Base-by-base conservation (phyloP, 371 early-diverging fungal genomes). In the Saksenaea vasiformis region DNA sequence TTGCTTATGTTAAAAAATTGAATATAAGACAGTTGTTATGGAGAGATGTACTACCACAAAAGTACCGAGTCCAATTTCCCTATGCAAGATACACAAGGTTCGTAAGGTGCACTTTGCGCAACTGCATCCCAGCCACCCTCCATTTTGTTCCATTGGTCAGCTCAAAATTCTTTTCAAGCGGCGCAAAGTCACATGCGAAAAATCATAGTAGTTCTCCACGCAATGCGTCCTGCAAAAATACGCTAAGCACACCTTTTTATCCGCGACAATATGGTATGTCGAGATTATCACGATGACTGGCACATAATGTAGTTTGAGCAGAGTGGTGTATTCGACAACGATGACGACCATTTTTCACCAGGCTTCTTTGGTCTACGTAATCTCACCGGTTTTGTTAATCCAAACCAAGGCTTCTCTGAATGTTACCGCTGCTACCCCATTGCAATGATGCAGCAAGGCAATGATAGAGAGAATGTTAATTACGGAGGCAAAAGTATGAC, bases 401-500 rank as follows among this genome's bases (percentile, higher is more conserved):
- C 80, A 15, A 79, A 82, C 47, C 61, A 78, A 69, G 73, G 69
- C 0, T 89, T 89, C 58, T 72, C 73, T 19, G 91, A 90, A 63
- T 84, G 77, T 58, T 92, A 87, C 67, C 87, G 93, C 7, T 90
- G 90, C 69, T 95, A 87, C 69, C 89, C 95, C 28, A 87, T 91
- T 14, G 87, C 89, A 8, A 90, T 94, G 90, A 88, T 93, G 90
- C 89, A 84, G 51, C 64, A 66, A 5, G 89, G 91, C 10, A 86
- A 85, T 61, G 90, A 90, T 24, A 80, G 93, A 67, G 89, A 88
- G 31, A 90, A 86, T 36, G 88, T 90, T 8, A 92, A 93, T 66
- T 90, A 84, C 64, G 93, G 95, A 31, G 93, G 93, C 61, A 93
- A 93, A 77, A 91, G 95, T 95, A 80, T 57, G 65, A 62, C 17